Evolutionary conservation across 139 green algal species (phyloP).

Genomic region (Deuterostichococcus epilithicus): DNA sequence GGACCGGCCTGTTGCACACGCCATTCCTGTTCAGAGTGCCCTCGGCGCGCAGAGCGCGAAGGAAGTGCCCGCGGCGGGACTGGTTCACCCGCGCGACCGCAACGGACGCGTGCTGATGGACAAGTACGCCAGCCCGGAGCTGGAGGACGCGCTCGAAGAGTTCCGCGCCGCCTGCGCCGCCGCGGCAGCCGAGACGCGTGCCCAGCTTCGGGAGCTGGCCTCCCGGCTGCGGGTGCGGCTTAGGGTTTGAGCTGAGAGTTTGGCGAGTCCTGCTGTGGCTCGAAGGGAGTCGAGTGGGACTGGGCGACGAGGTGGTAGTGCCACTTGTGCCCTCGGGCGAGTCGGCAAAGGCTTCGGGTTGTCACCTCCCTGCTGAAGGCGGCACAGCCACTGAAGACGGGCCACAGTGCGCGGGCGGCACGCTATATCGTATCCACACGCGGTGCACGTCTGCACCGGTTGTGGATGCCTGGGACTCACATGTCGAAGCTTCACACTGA

Average conservation of each 20-base stretch:
- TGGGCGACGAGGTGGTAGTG: no score
- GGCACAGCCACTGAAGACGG: no score
- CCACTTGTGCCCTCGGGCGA: no score
- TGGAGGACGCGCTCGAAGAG: slow-evolving; percentile 44
- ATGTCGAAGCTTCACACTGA: no score
- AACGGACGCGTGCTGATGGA: slow-evolving; percentile 27
- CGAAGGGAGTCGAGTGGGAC: no score
- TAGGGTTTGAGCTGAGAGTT: no score
- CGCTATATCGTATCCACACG: no score
- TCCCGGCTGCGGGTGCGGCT: slow-evolving; percentile 21
- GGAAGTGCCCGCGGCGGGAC: background rate
- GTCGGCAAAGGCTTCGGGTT: no score
- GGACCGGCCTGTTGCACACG: background rate
- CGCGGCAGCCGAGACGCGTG: slow-evolving; percentile 26
- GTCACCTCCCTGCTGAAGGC: background rate
- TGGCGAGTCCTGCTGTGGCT: no score
- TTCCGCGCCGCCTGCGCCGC: slow-evolving; percentile 38
- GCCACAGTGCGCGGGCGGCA: no score
- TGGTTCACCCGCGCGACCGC: slow-evolving; percentile 40
- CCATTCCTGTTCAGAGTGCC: background rate
- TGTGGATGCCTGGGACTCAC: no score
- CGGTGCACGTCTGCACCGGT: background rate
- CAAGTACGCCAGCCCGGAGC: slow-evolving; percentile 17
- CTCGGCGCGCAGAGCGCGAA: slow-evolving; percentile 5
- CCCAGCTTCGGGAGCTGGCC: slow-evolving; percentile 34